Conservation (phyloP, 495 filamentous ascomycete genomes). For the Penicillium mononematosum region DNA sequence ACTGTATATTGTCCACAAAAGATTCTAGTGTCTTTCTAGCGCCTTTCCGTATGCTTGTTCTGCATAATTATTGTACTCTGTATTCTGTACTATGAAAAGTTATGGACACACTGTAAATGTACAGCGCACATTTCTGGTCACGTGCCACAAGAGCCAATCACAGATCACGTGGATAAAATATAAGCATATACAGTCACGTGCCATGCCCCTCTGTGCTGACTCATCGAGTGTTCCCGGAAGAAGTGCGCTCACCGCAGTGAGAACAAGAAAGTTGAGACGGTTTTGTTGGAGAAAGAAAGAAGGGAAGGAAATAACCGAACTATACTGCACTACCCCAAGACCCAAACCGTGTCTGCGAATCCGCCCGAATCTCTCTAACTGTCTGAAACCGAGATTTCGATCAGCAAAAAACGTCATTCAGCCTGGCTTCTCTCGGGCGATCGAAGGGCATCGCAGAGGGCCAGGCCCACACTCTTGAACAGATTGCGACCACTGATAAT, state of each 20-base stretch:
- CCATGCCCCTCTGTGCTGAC: slow-evolving; percentile 4
- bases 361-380: not conserved
- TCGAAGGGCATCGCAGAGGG: slow-evolving; percentile 39
- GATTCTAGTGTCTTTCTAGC: not conserved
- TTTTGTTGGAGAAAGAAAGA: slow-evolving; percentile 9
- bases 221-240: slow-evolving; percentile 3
- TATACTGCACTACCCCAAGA: not conserved
- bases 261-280: slow-evolving; percentile 10
- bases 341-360: not conserved
- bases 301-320: not conserved
- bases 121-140: not conserved
- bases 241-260: slow-evolving; percentile 7
- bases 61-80: no score
- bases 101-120: not conserved
- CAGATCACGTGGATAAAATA: not conserved
- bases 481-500: slow-evolving; percentile 34
- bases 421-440: slow-evolving; percentile 43
- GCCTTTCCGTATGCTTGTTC: not conserved
- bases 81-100: not conserved
- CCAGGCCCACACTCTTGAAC: slow-evolving; percentile 33
- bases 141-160: not conserved
- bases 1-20: no score
- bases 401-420: slow-evolving; percentile 30
- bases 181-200: not conserved
- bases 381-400: slow-evolving; percentile 11